Evolutionary conservation across 2,329 filamentous ascomycete species (phyloP), one percentile per base, ranked within the genome.

Genomic region (Botryotinia calthae): DNA sequence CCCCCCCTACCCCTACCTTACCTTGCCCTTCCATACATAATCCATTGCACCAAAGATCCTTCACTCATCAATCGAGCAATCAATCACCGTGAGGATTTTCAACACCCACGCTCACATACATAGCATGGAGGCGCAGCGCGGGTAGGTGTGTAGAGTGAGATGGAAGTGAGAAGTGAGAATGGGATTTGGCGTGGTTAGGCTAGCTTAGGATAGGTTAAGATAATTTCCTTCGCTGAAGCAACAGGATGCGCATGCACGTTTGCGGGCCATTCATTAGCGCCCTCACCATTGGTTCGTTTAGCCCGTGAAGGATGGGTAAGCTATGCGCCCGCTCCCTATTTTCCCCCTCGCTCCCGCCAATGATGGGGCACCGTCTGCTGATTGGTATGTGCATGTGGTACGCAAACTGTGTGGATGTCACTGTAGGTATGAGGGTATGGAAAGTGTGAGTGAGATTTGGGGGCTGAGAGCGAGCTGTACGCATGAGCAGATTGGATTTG

Each of bases 111-210:
- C 48, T 28, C 25, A 42, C 48, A n/a, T n/a, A 54, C 48, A 54
- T 54, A 4, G 40, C 40, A 67, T 40, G n/a, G 46, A 67, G 64
- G 64, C 64, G 64, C 64, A 67, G 64, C 22, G 64, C 64, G 46
- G 48, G 48, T 56, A 34, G 64, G 48, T 56, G 56, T 54, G 25
- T n/a, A n/a, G 25, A n/a, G 48, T 54, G 25, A 54, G 48, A 54
- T 54, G 25, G 25, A 37, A 67, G 64, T 56, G 48, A 67, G 64
- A 42, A 40, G 34, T 40, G 64, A 67, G 48, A 67, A 56, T 56
- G 25, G 64, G 37, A 54, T 66, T 54, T 54, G 25, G 48, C 25
- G 48, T 54, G 48, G 48, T n/a, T n/a, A 51, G 48, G 48, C 14
- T 51, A 48, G 46, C 22, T 25, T 25, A 48, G 22, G 46, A 25